Conservation (phyloP, 2,329 filamentous ascomycete genomes). For the Graphiopsis chlorocephala region DNA sequence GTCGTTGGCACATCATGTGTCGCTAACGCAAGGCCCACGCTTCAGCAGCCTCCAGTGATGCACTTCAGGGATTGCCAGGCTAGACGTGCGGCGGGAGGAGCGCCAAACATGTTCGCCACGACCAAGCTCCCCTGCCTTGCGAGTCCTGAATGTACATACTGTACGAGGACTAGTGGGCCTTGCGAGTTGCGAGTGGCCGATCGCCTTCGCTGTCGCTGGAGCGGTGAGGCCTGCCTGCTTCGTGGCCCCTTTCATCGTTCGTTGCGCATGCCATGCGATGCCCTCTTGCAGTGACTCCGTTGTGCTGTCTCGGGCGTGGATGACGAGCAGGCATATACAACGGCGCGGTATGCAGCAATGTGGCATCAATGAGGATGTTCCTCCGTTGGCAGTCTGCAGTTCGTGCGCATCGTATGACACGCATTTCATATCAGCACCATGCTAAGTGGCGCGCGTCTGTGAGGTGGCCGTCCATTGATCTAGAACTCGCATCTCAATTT, state of each 20-base stretch:
- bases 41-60: slow-evolving; percentile 1
- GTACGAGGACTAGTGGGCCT: not conserved
- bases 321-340: not conserved
- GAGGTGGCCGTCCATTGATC: not conserved
- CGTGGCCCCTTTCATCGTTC: slow-evolving; percentile 8
- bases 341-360: not conserved
- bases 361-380: not conserved
- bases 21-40: slow-evolving; percentile 7
- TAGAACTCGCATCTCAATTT: not conserved
- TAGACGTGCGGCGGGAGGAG: slow-evolving; percentile 13
- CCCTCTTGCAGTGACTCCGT: not conserved
- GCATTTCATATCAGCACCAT: not conserved
- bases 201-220: not conserved
- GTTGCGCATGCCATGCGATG: not conserved
- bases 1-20: not conserved
- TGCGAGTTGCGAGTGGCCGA: not conserved
- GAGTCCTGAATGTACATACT: not conserved
- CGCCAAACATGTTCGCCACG: slow-evolving; percentile 17
- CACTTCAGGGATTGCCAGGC: not conserved
- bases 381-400: not conserved
- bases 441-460: not conserved
- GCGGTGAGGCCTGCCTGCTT: slow-evolving; percentile 23
- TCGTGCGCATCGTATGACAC: slow-evolving; percentile 1
- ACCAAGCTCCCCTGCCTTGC: slow-evolving; percentile 9
- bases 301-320: not conserved